Base-by-base conservation (phyloP, 2,329 filamentous ascomycete species). In the Ophiognomonia clavigignenti-juglandacearum region DNA sequence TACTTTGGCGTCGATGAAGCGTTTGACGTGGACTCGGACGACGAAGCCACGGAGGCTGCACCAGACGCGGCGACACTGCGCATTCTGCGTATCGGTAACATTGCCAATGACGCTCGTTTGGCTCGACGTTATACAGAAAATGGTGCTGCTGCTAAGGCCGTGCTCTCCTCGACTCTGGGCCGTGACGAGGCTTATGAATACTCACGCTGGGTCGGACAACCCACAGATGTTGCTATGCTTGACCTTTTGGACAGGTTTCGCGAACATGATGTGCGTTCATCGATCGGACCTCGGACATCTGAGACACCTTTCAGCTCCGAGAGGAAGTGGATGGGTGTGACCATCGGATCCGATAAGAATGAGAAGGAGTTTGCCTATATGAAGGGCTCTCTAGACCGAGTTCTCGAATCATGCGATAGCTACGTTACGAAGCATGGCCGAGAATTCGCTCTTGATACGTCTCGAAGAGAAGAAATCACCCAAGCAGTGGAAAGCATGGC, bases 321-420 rank as follows among this genome's bases (percentile, higher is more conserved):
- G 62, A 81, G 92, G 48, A 98, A 98, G 67, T 98, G 92, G 92
- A 98, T 98, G 95, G 95, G 95, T 27, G 91, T 96, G 23, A 86
- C 90, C 2, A 87, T 96, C 56, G 82, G 82, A 36, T 71, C 74
- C 19, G 75, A 80, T 39, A 74, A 72, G 49, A 70, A 72, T 45
- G 83, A 86, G 31, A 82, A 83, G 52, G 88, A 95, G 59, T 83
- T 89, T 55, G 91, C 89, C 1, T 98, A 97, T 64, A 88, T 97
- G 71, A 98, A 98, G 64, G 95, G 93, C 26, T 88, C 93, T 27
- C 75, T 97, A 34, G 93, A 98, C 65, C 86, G 85, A 63, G 79
- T 98, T 19, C 70, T 98, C 6, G 82, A 82, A 47, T 82, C 88
- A 42, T 98, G 92, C 61, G 91, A 96, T 66, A 93, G 88, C 0